Base-by-base conservation (phyloP, 768 basidiomycete genomes). In the Saitozyma podzolica region DNA sequence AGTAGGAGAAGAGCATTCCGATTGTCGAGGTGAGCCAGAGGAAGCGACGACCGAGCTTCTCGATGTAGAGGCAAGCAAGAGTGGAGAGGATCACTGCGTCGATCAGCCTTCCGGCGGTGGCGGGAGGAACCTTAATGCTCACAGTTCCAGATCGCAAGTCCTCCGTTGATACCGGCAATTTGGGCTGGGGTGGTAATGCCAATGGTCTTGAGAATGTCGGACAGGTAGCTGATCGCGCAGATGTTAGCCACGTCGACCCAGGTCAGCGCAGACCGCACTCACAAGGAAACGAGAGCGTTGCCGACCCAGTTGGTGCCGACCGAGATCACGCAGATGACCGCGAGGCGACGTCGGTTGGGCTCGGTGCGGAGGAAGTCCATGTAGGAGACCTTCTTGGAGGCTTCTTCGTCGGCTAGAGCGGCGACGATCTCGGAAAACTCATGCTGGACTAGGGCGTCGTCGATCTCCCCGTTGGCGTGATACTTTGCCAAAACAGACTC, bases 401-500 rank as follows among this genome's bases (percentile, higher is more conserved):
- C 56, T 58, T 70, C 56, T 39, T 75, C 72, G 11, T 61, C 47
- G 20, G 66, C 64, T 43, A 78, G 58, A 1, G 62, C 63, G 4
- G 64, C 68, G 17, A 62, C 82, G 68, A 90, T 89, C 75, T 89
- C 90, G 62, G 59, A 56, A 56, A 73, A 55, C 55, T 78, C 75
- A 51, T 64, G 64, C 19, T 56, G 42, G 42, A 78, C 71, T 41
- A 77, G 70, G 39, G 49, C 64, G 55, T 78, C 77, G 40, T 73
- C 69, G 59, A 68, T 65, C 20, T 65, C 61, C 8, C 76, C 75
- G 56, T 75, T 72, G 51, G 69, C 72, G 51, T 76, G 75, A 50
- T 73, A 73, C 17, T 61, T 73, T 43, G 69, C 67, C 40, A 76
- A 66, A 40, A 73, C 70, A 53, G 67, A 54, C 40, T 74, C 61